These are phyloP conservation scores for Sphagnum magellanicum DNA, from an alignment of 228 moss, liverwort and hornwort genomes.

Conservation along the genomic window DNA sequence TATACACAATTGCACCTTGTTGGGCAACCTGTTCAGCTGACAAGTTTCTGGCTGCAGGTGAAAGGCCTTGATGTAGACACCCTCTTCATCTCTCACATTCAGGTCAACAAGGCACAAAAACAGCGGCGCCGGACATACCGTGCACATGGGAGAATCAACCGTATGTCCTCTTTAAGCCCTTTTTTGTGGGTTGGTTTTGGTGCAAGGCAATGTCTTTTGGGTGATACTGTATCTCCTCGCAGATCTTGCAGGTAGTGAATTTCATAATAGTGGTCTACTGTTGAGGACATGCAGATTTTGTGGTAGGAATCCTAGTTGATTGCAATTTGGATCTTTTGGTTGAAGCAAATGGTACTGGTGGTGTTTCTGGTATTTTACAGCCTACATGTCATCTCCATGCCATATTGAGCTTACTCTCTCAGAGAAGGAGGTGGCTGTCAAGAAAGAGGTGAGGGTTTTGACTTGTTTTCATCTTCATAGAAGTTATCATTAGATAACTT, in stretches of 20 bases:
- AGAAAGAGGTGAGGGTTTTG: conserved; percentile 56
- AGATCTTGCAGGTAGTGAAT: background rate
- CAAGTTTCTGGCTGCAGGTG: conserved; percentile 25
- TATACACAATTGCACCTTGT: no score
- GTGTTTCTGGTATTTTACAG: conserved; percentile 14
- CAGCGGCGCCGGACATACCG: conserved; percentile 85
- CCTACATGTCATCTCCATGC: conserved; percentile 90
- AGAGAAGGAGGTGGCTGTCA: conserved; percentile 70
- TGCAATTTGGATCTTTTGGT: no score
- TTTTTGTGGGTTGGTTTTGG: no score
- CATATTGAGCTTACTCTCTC: conserved; percentile 80
- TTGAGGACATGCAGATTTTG: background rate
- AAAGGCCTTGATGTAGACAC: conserved; percentile 86
- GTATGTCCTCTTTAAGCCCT: conserved; percentile 19
- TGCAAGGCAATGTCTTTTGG: no score
- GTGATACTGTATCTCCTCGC: background rate
- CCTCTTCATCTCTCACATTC: conserved; percentile 72
- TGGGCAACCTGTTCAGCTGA: no score
- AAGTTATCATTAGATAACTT: background rate
- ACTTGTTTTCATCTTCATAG: background rate
- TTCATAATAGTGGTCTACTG: background rate
- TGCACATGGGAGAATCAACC: conserved; percentile 89
- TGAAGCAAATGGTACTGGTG: no score
- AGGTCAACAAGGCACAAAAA: conserved; percentile 84
- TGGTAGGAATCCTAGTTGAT: background rate